A percentile compares a stretch with the other conserved stretches of the same genome.
Evolutionary conservation across 164 flowering plant genomes (phyloP).

Genomic region (grape (Vitis vinifera)): DNA sequence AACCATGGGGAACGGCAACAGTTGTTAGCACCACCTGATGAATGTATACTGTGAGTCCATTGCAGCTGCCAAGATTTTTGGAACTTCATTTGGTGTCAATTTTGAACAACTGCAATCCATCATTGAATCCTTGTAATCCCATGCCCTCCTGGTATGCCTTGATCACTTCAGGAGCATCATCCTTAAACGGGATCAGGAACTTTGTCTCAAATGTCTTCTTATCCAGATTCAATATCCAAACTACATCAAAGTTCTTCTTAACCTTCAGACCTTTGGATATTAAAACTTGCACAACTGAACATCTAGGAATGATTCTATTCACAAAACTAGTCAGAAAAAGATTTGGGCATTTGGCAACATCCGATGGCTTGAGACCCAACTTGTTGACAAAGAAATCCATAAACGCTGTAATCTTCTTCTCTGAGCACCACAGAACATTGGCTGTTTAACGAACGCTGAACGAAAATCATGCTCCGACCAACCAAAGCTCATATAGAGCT

Average conservation of each 20-base stretch:
- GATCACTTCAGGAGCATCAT: constrained; percentile 9
- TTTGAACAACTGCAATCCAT: neutral
- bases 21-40: too few relatives aligned
- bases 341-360: neutral
- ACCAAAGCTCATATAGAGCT: constrained; percentile 7
- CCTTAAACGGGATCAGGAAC: neutral
- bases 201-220: constrained; percentile 1
- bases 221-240: neutral
- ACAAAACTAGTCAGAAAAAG: neutral
- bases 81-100: neutral
- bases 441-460: too few relatives aligned
- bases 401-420: constrained; percentile 9
- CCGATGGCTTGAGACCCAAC: neutral
- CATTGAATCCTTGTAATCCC: constrained; percentile 5
- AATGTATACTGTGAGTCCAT: neutral
- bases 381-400: constrained; percentile 9
- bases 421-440: neutral
- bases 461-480: constrained; percentile 14
- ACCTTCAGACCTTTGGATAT: neutral
- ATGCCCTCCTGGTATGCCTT: constrained; percentile 11
- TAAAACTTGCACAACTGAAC: neutral
- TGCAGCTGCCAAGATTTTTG: neutral
- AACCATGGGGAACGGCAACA: too few relatives aligned
- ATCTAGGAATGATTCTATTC: neutral
- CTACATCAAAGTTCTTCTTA: neutral